Base-by-base conservation (phyloP, 1,139 yeast species). In the Kodamaea fungicola region DNA sequence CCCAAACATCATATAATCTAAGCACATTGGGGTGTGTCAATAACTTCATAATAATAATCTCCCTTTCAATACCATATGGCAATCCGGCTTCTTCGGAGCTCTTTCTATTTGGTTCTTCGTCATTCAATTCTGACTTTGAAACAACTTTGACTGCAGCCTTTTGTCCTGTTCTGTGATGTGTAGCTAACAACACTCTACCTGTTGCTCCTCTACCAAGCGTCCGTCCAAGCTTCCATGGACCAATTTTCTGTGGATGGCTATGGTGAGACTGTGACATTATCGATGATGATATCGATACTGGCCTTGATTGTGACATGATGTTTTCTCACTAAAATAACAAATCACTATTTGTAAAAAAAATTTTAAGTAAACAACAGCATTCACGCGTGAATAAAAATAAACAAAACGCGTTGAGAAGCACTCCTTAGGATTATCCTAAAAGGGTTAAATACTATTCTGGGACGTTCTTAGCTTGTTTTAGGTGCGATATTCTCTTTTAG, bases 121-220 rank as follows among this genome's bases (percentile, higher is more conserved):
- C 74, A 40, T 64, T 66, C 40, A 74, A 59, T 40, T 71, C 79
- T 24, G 78, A 66, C 52, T 84, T 84, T 27, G 88, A 82, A 1
- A 84, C 89, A 35, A 84, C 88, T 56, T 84, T 84, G 12, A 84
- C 87, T 6, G 95, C 95, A 9, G 92, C 89, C 47, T 81, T 68
- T 51, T 81, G 85, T 12, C 90, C 90, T 1, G 84, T 80, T 29
- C 66, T 59, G 46, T 73, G 67, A 52, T 84, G 83, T 41, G 83
- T 82, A 10, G 90, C 94, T 32, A 84, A 61, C 27, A 86, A 68
- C 2, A 84, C 95, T 42, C 90, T 67, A 3, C 92, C 92, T 0
- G 92, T 83, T 36, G 92, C 85, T 16, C 95, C 95, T 52, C 86
- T 72, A 4, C 95, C 95, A 39, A 84, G 61, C 6, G 92, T 83